phyloP scores from a whole-genome alignment of 2,329 filamentous ascomycete genomes.

The Trichoderma breve region DNA sequence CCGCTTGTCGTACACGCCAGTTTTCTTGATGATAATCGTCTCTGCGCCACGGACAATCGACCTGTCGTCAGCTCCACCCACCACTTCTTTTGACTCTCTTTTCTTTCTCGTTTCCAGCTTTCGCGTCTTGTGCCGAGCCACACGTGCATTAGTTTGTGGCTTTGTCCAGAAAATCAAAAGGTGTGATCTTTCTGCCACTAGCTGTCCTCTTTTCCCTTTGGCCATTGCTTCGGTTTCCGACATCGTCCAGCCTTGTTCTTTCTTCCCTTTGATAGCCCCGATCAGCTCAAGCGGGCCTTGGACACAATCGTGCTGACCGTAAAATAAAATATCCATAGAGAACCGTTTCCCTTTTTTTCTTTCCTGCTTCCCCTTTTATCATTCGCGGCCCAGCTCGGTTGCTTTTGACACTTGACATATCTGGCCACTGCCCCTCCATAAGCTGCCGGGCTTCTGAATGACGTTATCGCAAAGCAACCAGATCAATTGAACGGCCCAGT shows the following conservation, averaged over 20 bases:
- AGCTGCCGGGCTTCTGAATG: constrained; percentile 18
- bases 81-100: constrained; percentile 9
- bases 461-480: constrained; percentile 10
- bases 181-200: constrained; percentile 10
- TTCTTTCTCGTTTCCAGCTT: constrained; percentile 5
- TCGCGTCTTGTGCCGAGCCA: constrained; percentile 17
- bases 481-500: constrained; percentile 18
- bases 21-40: background rate
- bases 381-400: background rate
- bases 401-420: background rate
- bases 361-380: background rate
- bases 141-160: constrained; percentile 19
- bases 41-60: constrained; percentile 15
- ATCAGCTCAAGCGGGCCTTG: background rate
- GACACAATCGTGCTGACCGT: background rate
- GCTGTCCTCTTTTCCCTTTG: constrained; percentile 11
- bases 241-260: constrained; percentile 5
- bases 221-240: background rate
- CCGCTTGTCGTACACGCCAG: background rate
- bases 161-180: constrained; percentile 8
- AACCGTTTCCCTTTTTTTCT: background rate
- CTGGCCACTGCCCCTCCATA: constrained; percentile 18
- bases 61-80: constrained; percentile 17
- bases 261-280: background rate
- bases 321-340: constrained; percentile 1